phyloP scores from a whole-genome alignment of 106 monocot genomes.

The Platanthera zijinensis region DNA sequence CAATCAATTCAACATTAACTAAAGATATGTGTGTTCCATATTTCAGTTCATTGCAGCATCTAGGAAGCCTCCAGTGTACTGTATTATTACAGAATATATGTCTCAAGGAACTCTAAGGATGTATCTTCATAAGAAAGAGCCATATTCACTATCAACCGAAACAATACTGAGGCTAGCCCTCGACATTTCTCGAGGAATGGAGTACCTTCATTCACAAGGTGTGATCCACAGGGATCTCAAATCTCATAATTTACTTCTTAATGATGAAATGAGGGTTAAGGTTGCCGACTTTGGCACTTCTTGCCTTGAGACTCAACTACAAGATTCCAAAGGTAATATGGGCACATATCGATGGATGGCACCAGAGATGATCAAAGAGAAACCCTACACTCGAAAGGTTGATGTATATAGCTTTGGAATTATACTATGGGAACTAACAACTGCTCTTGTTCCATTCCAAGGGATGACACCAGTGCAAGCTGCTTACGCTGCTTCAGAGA shows the following conservation, averaged over 20 bases:
- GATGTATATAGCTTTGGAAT: conserved; percentile 97
- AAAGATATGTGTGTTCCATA: too few species aligned
- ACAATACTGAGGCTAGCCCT: conserved; percentile 59
- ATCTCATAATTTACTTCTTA: conserved; percentile 89
- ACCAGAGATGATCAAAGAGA: conserved; percentile 98
- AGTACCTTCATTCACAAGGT: conserved; percentile 81
- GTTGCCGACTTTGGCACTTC: conserved; percentile 98
- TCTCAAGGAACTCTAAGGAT: conserved; percentile 76
- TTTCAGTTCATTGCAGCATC: conserved; percentile 86
- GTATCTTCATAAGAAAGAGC: conserved; percentile 85
- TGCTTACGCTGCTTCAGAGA: conserved; percentile 82
- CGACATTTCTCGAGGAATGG: conserved; percentile 85
- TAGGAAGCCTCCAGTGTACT: conserved; percentile 89
- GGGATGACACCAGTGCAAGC: conserved; percentile 95
- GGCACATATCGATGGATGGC: conserved; percentile 98
- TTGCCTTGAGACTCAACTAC: conserved; percentile 69
- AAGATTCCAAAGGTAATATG: conserved; percentile 59
- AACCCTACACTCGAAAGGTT: conserved; percentile 77
- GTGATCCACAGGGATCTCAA: conserved; percentile 90
- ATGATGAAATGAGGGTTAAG: conserved; percentile 73
- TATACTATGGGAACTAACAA: conserved; percentile 84
- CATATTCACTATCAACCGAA: conserved; percentile 52
- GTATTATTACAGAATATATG: conserved; percentile 94
- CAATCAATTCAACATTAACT: too few species aligned
- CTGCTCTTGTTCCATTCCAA: conserved; percentile 69